Percentiles rank a stretch among this genome's conserved stretches.
These are phyloP conservation scores for Candida hispaniensis DNA, from an alignment of 805 yeast species.

Conservation along the genomic window DNA sequence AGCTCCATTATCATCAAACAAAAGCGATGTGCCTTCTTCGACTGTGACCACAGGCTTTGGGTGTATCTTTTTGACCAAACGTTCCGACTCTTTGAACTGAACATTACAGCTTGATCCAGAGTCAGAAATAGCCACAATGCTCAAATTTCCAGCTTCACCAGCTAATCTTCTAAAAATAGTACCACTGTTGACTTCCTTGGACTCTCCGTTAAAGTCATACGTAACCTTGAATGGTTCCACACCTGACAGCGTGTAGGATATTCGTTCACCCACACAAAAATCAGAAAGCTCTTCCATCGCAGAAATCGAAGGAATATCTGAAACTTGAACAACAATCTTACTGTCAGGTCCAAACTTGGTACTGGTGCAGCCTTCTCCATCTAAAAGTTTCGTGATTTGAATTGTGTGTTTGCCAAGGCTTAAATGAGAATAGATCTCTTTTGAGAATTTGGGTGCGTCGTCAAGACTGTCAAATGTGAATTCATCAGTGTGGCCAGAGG, in stretches of 20 bases:
- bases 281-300: slow-evolving; percentile 35
- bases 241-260: slow-evolving; percentile 67
- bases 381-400: slow-evolving; percentile 46
- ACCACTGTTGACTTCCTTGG: slow-evolving; percentile 44
- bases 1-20: slow-evolving; percentile 86
- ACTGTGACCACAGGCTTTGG: slow-evolving; percentile 73
- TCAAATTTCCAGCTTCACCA: slow-evolving; percentile 65
- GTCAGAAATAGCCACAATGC: slow-evolving; percentile 60
- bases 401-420: slow-evolving; percentile 63
- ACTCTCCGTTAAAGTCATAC: slow-evolving; percentile 58
- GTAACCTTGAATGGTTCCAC: slow-evolving; percentile 66
- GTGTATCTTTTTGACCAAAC: slow-evolving; percentile 36
- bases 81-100: slow-evolving; percentile 22
- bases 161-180: slow-evolving; percentile 59
- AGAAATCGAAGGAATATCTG: slow-evolving; percentile 65
- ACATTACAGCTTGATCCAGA: slow-evolving; percentile 57
- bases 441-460: slow-evolving; percentile 30
- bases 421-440: slow-evolving; percentile 40
- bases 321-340: slow-evolving; percentile 46
- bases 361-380: slow-evolving; percentile 58
- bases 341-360: slow-evolving; percentile 36
- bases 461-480: slow-evolving; percentile 37
- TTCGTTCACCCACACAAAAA: slow-evolving; percentile 88
- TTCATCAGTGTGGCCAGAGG: slow-evolving; percentile 42
- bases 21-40: slow-evolving; percentile 60